Base-by-base conservation (phyloP, 1,139 yeast species). In the Sugiyamaella grinbergsii region DNA sequence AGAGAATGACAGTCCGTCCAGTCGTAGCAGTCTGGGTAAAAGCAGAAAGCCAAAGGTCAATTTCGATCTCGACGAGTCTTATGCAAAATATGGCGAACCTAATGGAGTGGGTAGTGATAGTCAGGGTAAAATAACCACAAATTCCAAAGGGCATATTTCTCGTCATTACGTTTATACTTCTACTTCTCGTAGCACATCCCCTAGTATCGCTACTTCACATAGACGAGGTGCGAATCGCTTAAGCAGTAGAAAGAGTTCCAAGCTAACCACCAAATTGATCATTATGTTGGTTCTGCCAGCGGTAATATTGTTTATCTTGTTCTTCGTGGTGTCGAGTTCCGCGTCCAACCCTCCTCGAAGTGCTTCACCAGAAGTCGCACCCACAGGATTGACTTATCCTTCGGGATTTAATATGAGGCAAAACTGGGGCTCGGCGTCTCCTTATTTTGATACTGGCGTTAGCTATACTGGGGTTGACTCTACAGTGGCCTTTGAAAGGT, bases 351-450 rank as follows among this genome's bases (percentile, higher is more conserved):
- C 61, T 6, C 56, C 62, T 8, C 58, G 62, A 38, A 62, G 55
- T 33, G 59, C 67, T 3, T 58, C 67, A 11, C 69, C 72, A 11
- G 66, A 62, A 5, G 71, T 71, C 0, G 75, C 74, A 3, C 75
- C 72, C 4, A 71, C 75, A 1, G 75, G 75, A 10, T 56, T 62
- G 5, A 56, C 61, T 2, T 70, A 62, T 53, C 65, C 69, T 8
- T 59, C 65, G 23, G 73, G 72, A 36, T 71, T 71, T 55, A 66
- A 71, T 56, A 71, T 71, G 67, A 64, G 63, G 55, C 70, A 71
- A 51, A 70, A 72, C 46, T 71, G 75, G 75, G 75, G 75, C 24
- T 56, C 72, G 6, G 61, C 66, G 44, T 68, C 74, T 28, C 75
- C 75, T 11, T 71, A 69, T 56, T 71, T 71, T 54, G 72, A 69